Evolutionary conservation across 805 yeast genomes (phyloP).

Genomic region (Alloascoidea hylecoeti): DNA sequence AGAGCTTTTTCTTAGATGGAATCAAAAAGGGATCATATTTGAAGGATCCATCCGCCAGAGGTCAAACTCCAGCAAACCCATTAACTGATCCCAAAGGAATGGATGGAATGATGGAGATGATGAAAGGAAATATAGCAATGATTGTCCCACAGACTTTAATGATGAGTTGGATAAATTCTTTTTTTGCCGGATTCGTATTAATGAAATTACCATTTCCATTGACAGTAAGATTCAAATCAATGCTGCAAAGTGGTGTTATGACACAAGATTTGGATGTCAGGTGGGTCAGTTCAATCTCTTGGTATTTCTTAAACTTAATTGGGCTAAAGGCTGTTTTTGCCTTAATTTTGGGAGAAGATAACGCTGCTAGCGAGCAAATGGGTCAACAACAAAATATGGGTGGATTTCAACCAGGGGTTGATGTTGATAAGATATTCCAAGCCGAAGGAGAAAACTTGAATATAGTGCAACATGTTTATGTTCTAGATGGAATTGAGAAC

Average conservation of each 20-base stretch:
- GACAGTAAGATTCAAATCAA: conserved; percentile 77
- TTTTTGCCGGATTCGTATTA: conserved; percentile 82
- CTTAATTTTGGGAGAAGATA: conserved; percentile 40
- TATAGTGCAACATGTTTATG: conserved; percentile 39
- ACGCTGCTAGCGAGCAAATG: conserved; percentile 26
- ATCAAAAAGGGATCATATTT: conserved; percentile 40
- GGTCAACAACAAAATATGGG: conserved; percentile 33
- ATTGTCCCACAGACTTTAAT: conserved; percentile 85
- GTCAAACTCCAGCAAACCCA: conserved; percentile 37
- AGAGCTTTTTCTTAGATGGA: conserved; percentile 28
- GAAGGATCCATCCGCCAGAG: conserved; percentile 29
- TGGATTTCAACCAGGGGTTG: conserved; percentile 28
- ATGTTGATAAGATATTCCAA: conserved; percentile 44
- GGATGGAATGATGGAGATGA: conserved; percentile 63
- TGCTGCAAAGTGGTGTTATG: conserved; percentile 79
- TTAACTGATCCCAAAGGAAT: conserved; percentile 56
- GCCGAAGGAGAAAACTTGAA: conserved; percentile 65
- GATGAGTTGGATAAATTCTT: conserved; percentile 93
- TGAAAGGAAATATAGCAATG: conserved; percentile 70
- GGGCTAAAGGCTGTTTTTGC: conserved; percentile 75
- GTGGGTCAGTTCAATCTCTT: conserved; percentile 88
- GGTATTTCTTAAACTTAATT: conserved; percentile 84
- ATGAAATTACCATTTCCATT: conserved; percentile 87
- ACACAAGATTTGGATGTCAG: conserved; percentile 80
- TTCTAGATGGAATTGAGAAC: conserved; percentile 46